Evolutionary conservation across 225 moss, liverwort and hornwort genomes (phyloP), one percentile per base, ranked within the genome.

Genomic region (Bryum argenteum): DNA sequence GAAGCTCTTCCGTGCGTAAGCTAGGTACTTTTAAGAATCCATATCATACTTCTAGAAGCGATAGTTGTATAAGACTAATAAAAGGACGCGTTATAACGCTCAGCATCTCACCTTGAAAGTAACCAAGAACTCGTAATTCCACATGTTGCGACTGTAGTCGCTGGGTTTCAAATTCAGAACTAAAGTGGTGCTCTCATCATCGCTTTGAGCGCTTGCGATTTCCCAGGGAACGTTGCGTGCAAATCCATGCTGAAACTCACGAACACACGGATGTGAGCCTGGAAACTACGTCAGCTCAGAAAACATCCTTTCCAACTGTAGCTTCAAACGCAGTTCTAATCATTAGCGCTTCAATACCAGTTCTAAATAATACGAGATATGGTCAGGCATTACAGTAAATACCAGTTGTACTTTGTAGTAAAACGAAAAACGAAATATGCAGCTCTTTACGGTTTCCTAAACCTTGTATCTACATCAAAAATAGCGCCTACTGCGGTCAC

Each of bases 161-260:
- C 83, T 89, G 69, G 92, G 92, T 78, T 82, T 86, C 54, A 98
- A 81, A 75, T 88, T 87, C 61, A 98, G 66, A 23, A 91, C 92
- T 52, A 98, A 85, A 43, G 87, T 84, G 22, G 97, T 85, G 48
- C 74, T 77, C 61, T 84, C 71, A 58, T 81, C 82, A 58, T 94
- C 84, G 62, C 88, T 88, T 66, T 86, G 69, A 52, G 97, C 74
- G 58, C 79, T 80, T 54, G 82, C 86, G 52, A 98, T 83, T 63
- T 81, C 84, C 97, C 97, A 98, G n/a, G 85, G 72, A 14, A 94
- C 79, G 66, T 98, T 98, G 22, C 97, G 92, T 38, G 94, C 97
- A 84, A 98, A 98, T 57, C 97, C 97, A 78, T 98, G 97, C 97
- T 98, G 90, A 69, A 70, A 75, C 56, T 53, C 74, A 70, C 63